Conservation (phyloP, 2,329 filamentous ascomycete genomes). For the Clonostachys rhizophaga region DNA sequence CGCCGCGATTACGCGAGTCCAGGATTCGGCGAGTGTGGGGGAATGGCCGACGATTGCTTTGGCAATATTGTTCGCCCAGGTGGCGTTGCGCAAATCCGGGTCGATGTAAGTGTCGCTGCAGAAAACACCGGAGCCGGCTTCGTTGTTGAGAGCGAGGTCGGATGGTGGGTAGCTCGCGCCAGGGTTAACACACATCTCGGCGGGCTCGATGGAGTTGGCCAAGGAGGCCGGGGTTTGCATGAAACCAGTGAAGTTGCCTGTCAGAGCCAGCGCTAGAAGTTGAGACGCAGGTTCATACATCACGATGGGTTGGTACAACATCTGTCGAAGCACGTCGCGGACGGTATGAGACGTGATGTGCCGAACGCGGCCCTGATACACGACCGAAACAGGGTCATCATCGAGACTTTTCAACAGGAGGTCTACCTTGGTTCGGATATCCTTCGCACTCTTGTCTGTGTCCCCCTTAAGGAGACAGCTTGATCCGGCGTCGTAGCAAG, state of each 20-base stretch:
- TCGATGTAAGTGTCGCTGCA: conserved; percentile 27
- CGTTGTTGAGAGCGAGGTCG: too few species aligned
- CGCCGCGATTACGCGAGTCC: conserved; percentile 25
- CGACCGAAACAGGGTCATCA: not conserved
- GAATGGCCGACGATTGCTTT: conserved; percentile 10
- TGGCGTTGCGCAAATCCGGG: conserved; percentile 8
- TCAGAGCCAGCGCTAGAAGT: conserved; percentile 9
- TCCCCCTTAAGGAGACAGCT: not conserved
- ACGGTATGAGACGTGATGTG: too few species aligned
- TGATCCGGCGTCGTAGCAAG: conserved; percentile 22
- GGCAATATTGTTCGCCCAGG: conserved; percentile 20
- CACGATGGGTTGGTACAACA: too few species aligned
- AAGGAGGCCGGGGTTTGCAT: conserved; percentile 10
- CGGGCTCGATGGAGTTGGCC: conserved; percentile 1
- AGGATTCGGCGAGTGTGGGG: conserved; percentile 25
- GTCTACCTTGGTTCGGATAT: conserved; percentile 24
- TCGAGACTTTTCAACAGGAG: conserved; percentile 19
- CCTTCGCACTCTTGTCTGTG: conserved; percentile 7
- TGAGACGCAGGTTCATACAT: too few species aligned
- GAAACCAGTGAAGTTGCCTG: conserved; percentile 13
- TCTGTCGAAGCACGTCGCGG: too few species aligned
- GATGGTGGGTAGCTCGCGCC: too few species aligned
- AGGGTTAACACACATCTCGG: conserved; percentile 6
- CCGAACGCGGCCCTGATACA: too few species aligned
- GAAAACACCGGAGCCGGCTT: conserved; percentile 10